Evolutionary conservation across 352 stramenopile genomes (phyloP).

Genomic region (Pythium rhizo-oryzae): DNA sequence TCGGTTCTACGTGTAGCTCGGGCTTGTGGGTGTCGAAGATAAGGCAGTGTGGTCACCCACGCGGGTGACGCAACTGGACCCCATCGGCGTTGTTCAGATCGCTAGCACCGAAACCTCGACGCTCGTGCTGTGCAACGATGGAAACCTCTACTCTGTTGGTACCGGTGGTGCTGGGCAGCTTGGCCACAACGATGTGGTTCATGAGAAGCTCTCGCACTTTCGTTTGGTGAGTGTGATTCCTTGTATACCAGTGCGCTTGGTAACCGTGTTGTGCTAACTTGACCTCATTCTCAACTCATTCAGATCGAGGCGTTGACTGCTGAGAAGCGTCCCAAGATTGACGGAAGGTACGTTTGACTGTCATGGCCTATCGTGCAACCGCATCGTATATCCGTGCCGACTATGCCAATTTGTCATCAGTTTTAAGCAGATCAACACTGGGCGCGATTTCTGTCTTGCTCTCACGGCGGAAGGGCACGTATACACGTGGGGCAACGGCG

Average conservation of each 20-base stretch:
- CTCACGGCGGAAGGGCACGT: slow-evolving; percentile 65
- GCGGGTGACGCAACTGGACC: slow-evolving; percentile 60
- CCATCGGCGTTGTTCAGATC: slow-evolving; percentile 65
- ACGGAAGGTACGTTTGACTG: slow-evolving; percentile 54
- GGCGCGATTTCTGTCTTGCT: slow-evolving; percentile 61
- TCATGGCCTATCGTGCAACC: not conserved
- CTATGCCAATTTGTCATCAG: slow-evolving; percentile 24
- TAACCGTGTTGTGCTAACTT: not conserved
- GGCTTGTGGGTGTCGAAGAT: slow-evolving; percentile 42
- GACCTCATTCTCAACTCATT: not conserved
- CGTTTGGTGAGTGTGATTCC: slow-evolving; percentile 47
- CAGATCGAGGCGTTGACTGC: slow-evolving; percentile 70
- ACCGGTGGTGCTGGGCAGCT: slow-evolving; percentile 62
- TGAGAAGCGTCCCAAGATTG: slow-evolving; percentile 75
- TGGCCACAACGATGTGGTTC: slow-evolving; percentile 74
- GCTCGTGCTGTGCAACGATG: slow-evolving; percentile 65
- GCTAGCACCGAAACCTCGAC: slow-evolving; percentile 66
- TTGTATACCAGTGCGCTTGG: not conserved
- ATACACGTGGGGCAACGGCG: slow-evolving; percentile 83
- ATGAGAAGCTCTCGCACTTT: slow-evolving; percentile 80
- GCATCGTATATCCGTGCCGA: not conserved
- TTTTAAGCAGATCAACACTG: slow-evolving; percentile 58
- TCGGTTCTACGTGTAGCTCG: slow-evolving; percentile 38
- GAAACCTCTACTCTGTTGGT: slow-evolving; percentile 78
- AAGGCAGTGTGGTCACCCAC: slow-evolving; percentile 66